phyloP scores from a whole-genome alignment of 805 yeast species.

The Tetrapisispora fleetii region DNA sequence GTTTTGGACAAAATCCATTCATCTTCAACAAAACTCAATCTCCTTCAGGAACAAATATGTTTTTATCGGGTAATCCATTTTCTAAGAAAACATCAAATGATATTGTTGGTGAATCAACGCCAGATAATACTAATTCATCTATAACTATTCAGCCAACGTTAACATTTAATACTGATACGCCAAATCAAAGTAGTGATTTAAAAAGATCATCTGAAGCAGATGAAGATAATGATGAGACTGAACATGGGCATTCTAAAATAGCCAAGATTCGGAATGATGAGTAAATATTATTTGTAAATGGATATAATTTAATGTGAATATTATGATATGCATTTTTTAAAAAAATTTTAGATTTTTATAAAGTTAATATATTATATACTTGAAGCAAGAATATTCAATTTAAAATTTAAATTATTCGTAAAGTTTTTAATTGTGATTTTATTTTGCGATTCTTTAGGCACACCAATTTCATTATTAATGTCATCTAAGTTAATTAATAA shows the following conservation, averaged over 20 bases:
- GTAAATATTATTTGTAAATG: not conserved
- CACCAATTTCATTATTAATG: slow-evolving; percentile 1
- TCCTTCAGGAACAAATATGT: not conserved
- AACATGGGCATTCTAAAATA: not conserved
- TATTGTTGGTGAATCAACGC: not conserved
- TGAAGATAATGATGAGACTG: not conserved
- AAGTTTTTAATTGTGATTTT: not conserved
- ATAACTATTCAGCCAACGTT: slow-evolving; percentile 2
- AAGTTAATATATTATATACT: not conserved
- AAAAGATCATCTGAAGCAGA: slow-evolving; percentile 11
- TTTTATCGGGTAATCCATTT: not conserved
- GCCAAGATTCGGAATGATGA: not conserved
- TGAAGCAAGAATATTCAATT: not conserved
- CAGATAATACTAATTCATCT: not conserved
- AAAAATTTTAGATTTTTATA: not conserved
- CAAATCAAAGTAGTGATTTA: slow-evolving; percentile 3
- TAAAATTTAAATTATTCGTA: not conserved
- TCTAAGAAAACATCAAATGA: not conserved
- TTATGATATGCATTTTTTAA: not conserved
- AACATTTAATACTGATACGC: slow-evolving; percentile 1
- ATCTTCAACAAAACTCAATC: not conserved
- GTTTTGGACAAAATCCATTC: not conserved
- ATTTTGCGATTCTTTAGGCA: not conserved
- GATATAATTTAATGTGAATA: not conserved
- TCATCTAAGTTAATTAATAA: slow-evolving; percentile 16